Evolutionary conservation across 2,329 filamentous ascomycete genomes (phyloP), one percentile per base, ranked within the genome.

Genomic region (Trichoderma koningii): DNA sequence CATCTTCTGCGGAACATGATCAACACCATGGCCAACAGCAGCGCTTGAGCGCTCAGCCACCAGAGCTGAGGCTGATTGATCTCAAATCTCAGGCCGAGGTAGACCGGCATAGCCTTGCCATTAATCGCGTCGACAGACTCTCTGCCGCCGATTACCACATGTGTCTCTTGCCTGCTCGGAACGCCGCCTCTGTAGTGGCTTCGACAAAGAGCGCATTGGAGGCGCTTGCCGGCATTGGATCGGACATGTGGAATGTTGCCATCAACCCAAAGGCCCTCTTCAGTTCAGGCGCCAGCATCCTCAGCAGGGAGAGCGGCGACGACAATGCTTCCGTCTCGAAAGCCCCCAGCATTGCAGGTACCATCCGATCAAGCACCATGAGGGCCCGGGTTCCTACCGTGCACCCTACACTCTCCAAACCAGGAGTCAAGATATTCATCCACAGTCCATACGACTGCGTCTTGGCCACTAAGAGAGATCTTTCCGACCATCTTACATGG

Each of bases 361-460:
- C 69, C 38, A 70, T 72, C 34, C 72, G 73, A 19, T 73, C 75
- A 53, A 70, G 69, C 5, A 67, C 68, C 7, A 68, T 68, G 12
- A 73, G 70, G 47, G 64, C 72, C 7, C 66, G 68, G 3, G 68
- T 72, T 3, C 75, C 76, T 44, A 76, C 79, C 14, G 78, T 83
- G 2, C 83, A 89, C 73, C 77, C 85, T 63, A 81, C 81, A 70
- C 75, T 90, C 68, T 71, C 82, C 69, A 83, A 87, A 71, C 81
- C 80, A 57, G 83, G 85, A 1, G 76, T 83, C 70, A 83, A 98
- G 72, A 90, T 99, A 17, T 97, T 97, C 74, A 92, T 99, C 47
- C 93, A 97, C 72, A 97, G 93, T 71, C 95, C 95, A 0, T 99
- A 96, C 73, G 95, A 99, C 76, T 98, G 93, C 71, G 89, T 98